phyloP scores from a whole-genome alignment of 176 grass and related monocot species.

The Oryza coarctata region DNA sequence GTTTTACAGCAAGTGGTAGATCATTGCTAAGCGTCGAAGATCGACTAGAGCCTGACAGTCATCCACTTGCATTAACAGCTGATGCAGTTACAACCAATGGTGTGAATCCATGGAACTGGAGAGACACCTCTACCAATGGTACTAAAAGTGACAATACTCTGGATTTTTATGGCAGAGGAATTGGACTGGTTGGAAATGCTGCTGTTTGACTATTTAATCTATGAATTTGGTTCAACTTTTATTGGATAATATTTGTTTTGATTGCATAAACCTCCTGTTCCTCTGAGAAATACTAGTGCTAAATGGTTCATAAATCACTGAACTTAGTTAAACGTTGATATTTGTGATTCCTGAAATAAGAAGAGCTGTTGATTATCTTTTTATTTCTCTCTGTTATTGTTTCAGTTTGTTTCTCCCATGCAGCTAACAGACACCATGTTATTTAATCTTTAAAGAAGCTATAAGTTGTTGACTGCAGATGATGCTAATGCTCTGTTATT shows the following conservation, averaged over 20 bases:
- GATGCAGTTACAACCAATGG: conserved; percentile 83
- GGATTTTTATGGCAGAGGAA: neutral
- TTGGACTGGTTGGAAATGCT: conserved; percentile 14
- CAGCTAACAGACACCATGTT: neutral
- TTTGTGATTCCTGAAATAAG: conserved; percentile 1
- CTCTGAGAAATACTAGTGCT: conserved; percentile 7
- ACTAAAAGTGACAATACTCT: neutral
- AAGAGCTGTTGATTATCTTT: neutral
- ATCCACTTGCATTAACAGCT: conserved; percentile 67
- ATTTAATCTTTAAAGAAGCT: neutral
- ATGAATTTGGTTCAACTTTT: conserved; percentile 8
- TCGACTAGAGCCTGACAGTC: conserved; percentile 66
- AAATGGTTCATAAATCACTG: neutral
- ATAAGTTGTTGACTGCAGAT: neutral
- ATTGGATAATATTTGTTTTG: conserved; percentile 24
- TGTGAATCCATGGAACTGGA: conserved; percentile 94
- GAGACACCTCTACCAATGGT: conserved; percentile 90
- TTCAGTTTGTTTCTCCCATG: conserved; percentile 1
- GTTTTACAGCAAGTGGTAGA: conserved; percentile 66
- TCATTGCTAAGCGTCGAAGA: conserved; percentile 67
- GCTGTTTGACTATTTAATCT: neutral
- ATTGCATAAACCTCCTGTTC: neutral
- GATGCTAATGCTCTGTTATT: neutral
- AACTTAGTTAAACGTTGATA: neutral
- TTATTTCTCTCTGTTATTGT: neutral